Percentiles rank a stretch among this genome's conserved stretches.
Conservation (phyloP, 257 asterid species). For the Nicotiana attenuata region DNA sequence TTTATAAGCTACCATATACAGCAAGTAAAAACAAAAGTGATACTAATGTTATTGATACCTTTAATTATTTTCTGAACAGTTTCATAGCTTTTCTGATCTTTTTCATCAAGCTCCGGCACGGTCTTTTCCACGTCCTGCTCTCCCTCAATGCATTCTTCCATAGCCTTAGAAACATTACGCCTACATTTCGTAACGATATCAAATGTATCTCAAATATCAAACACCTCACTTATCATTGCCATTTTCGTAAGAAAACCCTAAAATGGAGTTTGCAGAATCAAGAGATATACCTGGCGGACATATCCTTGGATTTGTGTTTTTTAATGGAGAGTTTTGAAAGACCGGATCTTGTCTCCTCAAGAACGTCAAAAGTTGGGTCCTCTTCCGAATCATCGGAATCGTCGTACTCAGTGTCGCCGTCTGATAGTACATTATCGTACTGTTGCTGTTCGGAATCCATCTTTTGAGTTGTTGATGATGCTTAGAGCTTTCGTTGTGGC, state of each 20-base stretch:
- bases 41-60: conserved; percentile 30
- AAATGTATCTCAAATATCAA: background rate
- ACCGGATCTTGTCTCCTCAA: conserved; percentile 43
- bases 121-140: conserved; percentile 14
- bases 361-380: conserved; percentile 46
- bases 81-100: conserved; percentile 46
- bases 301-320: conserved; percentile 28
- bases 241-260: background rate
- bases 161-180: conserved; percentile 23
- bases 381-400: conserved; percentile 52
- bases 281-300: background rate
- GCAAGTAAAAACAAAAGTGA: background rate
- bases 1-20: background rate
- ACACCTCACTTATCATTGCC: background rate
- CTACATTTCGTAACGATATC: background rate
- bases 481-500: background rate
- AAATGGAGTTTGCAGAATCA: background rate
- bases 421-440: background rate
- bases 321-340: conserved; percentile 51
- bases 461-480: conserved; percentile 16
- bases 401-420: conserved; percentile 20
- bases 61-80: conserved; percentile 36
- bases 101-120: conserved; percentile 33
- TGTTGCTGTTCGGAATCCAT: conserved; percentile 13
- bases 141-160: conserved; percentile 24